Conservation (phyloP, 768 basidiomycete species). For the Dendrothele bispora region DNA sequence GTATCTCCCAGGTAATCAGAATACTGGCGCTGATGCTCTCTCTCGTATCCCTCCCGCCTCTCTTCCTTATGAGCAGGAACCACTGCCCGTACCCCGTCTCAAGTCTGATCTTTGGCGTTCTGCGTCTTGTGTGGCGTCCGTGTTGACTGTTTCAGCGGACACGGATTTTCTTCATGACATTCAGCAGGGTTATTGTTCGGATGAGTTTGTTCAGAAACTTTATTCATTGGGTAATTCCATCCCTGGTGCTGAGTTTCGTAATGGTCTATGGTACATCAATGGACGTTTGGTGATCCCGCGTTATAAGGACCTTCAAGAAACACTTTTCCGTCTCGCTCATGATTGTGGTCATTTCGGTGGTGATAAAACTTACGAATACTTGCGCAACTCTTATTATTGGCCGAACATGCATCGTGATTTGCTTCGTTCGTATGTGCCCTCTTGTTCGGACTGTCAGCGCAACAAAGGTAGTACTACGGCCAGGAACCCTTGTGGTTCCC, state of each 20-base stretch:
- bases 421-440: constrained; percentile 19
- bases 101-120: too few species aligned
- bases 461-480: neutral
- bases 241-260: neutral
- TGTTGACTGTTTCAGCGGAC: neutral
- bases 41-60: too few species aligned
- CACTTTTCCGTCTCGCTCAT: neutral
- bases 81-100: too few species aligned
- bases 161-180: neutral
- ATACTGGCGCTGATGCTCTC: too few species aligned
- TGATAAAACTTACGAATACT: constrained; percentile 13
- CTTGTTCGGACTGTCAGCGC: constrained; percentile 3
- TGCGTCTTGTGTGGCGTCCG: neutral
- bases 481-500: too few species aligned
- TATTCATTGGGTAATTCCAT: neutral
- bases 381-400: constrained; percentile 12
- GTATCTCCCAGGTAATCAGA: too few species aligned
- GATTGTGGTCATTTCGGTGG: constrained; percentile 1
- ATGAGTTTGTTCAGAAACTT: neutral
- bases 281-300: neutral
- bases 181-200: neutral
- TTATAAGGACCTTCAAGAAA: neutral
- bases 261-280: constrained; percentile 1
- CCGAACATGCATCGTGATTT: constrained; percentile 22
- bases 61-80: too few species aligned